Evolutionary conservation across 768 basidiomycete species (phyloP).

Genomic region (Tulasnella sp.): DNA sequence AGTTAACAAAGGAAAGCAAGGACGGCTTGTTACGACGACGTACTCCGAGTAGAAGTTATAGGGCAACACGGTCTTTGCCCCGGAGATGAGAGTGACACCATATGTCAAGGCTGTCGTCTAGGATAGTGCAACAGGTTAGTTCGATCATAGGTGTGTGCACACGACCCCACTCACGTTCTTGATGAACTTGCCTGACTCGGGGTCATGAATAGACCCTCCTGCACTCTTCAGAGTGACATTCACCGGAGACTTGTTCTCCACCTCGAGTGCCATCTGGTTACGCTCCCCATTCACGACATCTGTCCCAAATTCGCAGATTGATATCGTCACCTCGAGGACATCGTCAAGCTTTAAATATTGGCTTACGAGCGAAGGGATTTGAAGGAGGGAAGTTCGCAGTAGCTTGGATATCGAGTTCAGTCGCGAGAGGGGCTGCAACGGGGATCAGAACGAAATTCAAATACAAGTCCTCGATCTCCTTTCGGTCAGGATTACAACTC

Average conservation of each 20-base stretch:
- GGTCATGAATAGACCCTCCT: constrained; percentile 54
- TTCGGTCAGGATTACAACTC: neutral
- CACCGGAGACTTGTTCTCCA: constrained; percentile 65
- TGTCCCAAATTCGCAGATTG: constrained; percentile 24
- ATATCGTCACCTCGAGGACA: too few species aligned
- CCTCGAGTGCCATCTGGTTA: constrained; percentile 48
- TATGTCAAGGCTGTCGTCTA: constrained; percentile 51
- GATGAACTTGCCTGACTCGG: constrained; percentile 47
- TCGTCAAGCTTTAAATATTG: neutral
- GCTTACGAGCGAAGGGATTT: constrained; percentile 66
- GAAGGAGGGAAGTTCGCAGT: constrained; percentile 52
- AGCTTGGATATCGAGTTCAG: constrained; percentile 38
- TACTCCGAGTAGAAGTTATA: constrained; percentile 75
- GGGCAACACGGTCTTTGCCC: constrained; percentile 50
- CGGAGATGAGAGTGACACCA: constrained; percentile 39
- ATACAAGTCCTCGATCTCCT: neutral
- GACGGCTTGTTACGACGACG: constrained; percentile 25
- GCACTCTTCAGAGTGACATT: constrained; percentile 57
- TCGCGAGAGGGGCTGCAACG: constrained; percentile 14
- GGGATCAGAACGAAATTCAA: neutral
- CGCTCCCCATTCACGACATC: constrained; percentile 76
- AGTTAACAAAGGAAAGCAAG: constrained; percentile 16
- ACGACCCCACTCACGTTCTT: constrained; percentile 48
- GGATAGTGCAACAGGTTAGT: neutral
- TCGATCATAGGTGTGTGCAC: neutral